Base-by-base conservation (phyloP, 2,329 filamentous ascomycete genomes). In the Allantophomopsis cytisporea region DNA sequence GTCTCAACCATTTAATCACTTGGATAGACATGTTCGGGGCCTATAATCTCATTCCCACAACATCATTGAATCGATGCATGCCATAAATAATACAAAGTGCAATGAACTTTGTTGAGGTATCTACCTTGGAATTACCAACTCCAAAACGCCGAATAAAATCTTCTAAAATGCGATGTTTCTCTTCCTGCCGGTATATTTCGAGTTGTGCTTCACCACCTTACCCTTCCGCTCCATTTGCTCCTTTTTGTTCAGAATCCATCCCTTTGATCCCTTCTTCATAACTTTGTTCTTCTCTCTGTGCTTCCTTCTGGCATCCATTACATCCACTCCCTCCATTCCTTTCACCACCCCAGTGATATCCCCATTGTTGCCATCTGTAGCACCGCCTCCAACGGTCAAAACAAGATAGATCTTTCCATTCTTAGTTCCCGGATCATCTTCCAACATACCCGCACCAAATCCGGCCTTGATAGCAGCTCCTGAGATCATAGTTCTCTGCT, bases 351-450 rank as follows among this genome's bases (percentile, higher is more conserved):
- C 83, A 0, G 88, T 95, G 46, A 98, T 95, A 56, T 94, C 88
- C 7, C 83, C 81, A 2, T 73, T 71, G 35, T 58, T 60, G 23
- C 64, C 65, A 2, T 65, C 63, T 1, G 63, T 55, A 1, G 60
- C 63, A 0, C 61, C 62, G 3, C 75, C 76, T 23, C 89, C 91
- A 1, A 94, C 91, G 0, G 87, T 95, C 23, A 98, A 64, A 0
- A 98, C 89, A 2, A 98, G 69, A 58, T 98, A 98, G n/a, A 93
- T 68, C 68, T 98, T 98, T 49, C 81, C 77, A 55, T 88, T 95
- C 70, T 98, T 98, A 31, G 91, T 98, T 34, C 87, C 89, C 0
- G 84, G 84, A 57, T 96, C 89, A 60, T 98, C 91, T 60, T 96
- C 89, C 36, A 98, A 66, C 28, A 98, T 72, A 63, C 91, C 91